Evolutionary conservation across 1,284 basidiomycete species (phyloP).

Genomic region (Pseudozyma pruni): DNA sequence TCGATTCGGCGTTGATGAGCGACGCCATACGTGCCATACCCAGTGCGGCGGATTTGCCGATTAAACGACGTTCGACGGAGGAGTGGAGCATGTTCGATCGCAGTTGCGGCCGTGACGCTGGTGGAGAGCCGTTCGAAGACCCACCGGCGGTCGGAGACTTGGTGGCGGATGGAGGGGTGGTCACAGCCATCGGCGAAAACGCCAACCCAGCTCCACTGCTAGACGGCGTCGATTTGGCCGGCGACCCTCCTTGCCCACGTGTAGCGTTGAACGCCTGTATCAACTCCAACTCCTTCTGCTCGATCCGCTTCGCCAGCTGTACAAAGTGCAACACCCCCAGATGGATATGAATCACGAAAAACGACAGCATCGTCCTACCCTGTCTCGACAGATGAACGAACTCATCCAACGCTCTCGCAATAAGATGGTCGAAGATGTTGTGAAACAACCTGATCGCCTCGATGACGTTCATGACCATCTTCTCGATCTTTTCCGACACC

Average conservation of each 20-base stretch:
- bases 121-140: background rate
- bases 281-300: slow-evolving; percentile 44
- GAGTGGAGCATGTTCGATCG: slow-evolving; percentile 27
- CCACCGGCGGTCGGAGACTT: too few species aligned
- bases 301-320: slow-evolving; percentile 37
- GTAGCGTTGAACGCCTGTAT: slow-evolving; percentile 35
- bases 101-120: slow-evolving; percentile 11
- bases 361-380: slow-evolving; percentile 37
- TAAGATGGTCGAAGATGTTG: slow-evolving; percentile 45
- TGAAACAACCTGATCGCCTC: slow-evolving; percentile 45
- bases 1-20: slow-evolving; percentile 36
- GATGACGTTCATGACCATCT: slow-evolving; percentile 49
- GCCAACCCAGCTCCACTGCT: background rate
- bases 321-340: slow-evolving; percentile 43
- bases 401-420: slow-evolving; percentile 38
- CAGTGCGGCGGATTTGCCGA: slow-evolving; percentile 29
- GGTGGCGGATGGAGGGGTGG: slow-evolving; percentile 10
- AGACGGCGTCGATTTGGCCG: background rate
- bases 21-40: slow-evolving; percentile 39
- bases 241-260: background rate
- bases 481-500: slow-evolving; percentile 35
- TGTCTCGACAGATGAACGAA: slow-evolving; percentile 41
- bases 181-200: slow-evolving; percentile 19
- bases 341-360: slow-evolving; percentile 52
- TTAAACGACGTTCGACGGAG: slow-evolving; percentile 25